phyloP scores from a whole-genome alignment of 495 filamentous ascomycete species.

The Daldinia bambusicola region DNA sequence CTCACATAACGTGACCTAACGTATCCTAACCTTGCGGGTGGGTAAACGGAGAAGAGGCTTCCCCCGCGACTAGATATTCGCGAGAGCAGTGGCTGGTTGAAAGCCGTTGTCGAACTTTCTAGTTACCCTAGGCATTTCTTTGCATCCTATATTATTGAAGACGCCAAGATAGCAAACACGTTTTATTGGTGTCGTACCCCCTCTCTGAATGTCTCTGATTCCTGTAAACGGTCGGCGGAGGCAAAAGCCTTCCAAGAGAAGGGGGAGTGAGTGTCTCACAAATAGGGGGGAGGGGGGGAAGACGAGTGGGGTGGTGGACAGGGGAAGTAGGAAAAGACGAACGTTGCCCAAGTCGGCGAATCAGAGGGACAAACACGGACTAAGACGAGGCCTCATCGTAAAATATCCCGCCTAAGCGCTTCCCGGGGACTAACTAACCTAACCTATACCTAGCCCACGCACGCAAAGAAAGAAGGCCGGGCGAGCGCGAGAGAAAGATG shows the following conservation, averaged over 20 bases:
- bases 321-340: neutral
- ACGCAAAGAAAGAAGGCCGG: neutral
- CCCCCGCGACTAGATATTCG: no score
- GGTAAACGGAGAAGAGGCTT: no score
- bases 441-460: neutral
- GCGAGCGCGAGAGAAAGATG: no score
- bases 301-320: no score
- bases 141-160: neutral
- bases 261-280: neutral
- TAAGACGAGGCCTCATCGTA: neutral
- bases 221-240: slow-evolving; percentile 1
- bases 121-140: no score
- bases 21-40: no score
- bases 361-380: neutral
- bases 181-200: neutral
- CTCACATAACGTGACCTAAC: neutral
- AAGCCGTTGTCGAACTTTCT: no score
- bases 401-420: neutral
- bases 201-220: neutral
- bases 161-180: slow-evolving; percentile 3
- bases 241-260: neutral
- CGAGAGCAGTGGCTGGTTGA: no score
- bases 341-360: neutral
- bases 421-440: no score
- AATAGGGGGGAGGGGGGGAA: neutral